phyloP scores from a whole-genome alignment of 2,329 filamentous ascomycete species.

The Escovopsis sp. region DNA sequence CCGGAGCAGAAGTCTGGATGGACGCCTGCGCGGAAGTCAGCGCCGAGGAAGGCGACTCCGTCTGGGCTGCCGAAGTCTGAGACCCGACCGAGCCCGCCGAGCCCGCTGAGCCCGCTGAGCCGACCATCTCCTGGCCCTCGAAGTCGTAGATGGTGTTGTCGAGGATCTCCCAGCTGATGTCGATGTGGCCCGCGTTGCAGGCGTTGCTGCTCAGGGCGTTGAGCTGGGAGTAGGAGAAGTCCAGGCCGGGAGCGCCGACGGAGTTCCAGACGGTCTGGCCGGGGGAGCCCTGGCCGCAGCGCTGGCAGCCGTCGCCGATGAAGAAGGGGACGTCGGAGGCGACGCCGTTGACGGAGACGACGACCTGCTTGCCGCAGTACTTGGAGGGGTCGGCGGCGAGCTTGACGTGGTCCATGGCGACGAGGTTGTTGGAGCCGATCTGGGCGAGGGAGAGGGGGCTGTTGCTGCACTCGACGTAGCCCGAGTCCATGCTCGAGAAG shows the following conservation, averaged over 20 bases:
- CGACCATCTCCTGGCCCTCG: neutral
- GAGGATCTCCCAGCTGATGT: constrained; percentile 5
- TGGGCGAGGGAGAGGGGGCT: constrained; percentile 1
- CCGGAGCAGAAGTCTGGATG: no score
- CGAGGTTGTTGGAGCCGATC: constrained; percentile 5
- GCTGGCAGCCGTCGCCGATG: constrained; percentile 6
- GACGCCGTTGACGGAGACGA: constrained; percentile 6
- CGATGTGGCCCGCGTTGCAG: constrained; percentile 4
- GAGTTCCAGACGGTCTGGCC: constrained; percentile 2
- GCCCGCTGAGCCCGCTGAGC: no score
- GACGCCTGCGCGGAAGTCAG: no score
- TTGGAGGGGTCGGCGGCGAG: constrained; percentile 2
- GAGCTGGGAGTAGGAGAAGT: constrained; percentile 4
- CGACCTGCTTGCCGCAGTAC: constrained; percentile 7
- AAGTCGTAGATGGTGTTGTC: constrained; percentile 5
- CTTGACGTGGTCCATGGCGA: constrained; percentile 6
- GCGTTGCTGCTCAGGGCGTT: constrained; percentile 1
- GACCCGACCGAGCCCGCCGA: no score
- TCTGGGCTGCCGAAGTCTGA: no score
- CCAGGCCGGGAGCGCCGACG: constrained; percentile 4
- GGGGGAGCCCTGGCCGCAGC: constrained; percentile 4
- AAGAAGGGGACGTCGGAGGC: constrained; percentile 3
- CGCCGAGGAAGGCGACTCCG: no score
- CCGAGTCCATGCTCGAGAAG: neutral
- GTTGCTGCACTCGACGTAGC: constrained; percentile 2